phyloP scores from a whole-genome alignment of 1,284 basidiomycete genomes.

The Flammula alnicola region DNA sequence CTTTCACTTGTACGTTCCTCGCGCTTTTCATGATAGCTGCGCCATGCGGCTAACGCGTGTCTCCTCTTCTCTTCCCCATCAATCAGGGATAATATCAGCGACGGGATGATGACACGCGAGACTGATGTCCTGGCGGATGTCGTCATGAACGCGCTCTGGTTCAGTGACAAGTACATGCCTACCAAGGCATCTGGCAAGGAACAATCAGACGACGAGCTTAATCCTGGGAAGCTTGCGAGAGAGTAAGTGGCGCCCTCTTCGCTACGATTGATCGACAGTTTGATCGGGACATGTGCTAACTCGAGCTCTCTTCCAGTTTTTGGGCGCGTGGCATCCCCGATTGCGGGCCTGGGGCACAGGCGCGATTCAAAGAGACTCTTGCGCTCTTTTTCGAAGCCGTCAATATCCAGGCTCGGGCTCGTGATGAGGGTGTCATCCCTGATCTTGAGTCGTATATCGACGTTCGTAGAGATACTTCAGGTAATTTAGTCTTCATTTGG shows the following conservation, averaged over 20 bases:
- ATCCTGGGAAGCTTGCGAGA: conserved; percentile 55
- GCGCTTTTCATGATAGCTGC: conserved; percentile 6
- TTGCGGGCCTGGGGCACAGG: conserved; percentile 54
- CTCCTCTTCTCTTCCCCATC: conserved; percentile 8
- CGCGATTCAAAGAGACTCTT: conserved; percentile 60
- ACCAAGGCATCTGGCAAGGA: conserved; percentile 36
- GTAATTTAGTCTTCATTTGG: conserved; percentile 29
- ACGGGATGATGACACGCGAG: conserved; percentile 57
- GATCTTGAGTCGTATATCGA: conserved; percentile 64
- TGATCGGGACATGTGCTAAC: conserved; percentile 16
- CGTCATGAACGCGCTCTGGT: conserved; percentile 60
- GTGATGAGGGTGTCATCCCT: conserved; percentile 50
- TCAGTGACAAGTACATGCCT: conserved; percentile 47
- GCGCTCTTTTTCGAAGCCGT: conserved; percentile 59
- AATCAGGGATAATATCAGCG: conserved; percentile 58
- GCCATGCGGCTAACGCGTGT: conserved; percentile 17
- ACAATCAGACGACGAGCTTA: conserved; percentile 43
- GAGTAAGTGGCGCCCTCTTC: conserved; percentile 45
- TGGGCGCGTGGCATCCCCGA: conserved; percentile 54
- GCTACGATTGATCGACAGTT: conserved; percentile 11
- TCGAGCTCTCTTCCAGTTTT: conserved; percentile 41
- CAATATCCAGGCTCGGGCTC: conserved; percentile 53
- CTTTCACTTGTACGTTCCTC: conserved; percentile 49
- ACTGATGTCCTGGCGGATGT: conserved; percentile 49
- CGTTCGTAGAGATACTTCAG: conserved; percentile 58